Evolutionary conservation across 148 eudicot genomes (phyloP).

Genomic region (Nepenthes mirabilis): DNA sequence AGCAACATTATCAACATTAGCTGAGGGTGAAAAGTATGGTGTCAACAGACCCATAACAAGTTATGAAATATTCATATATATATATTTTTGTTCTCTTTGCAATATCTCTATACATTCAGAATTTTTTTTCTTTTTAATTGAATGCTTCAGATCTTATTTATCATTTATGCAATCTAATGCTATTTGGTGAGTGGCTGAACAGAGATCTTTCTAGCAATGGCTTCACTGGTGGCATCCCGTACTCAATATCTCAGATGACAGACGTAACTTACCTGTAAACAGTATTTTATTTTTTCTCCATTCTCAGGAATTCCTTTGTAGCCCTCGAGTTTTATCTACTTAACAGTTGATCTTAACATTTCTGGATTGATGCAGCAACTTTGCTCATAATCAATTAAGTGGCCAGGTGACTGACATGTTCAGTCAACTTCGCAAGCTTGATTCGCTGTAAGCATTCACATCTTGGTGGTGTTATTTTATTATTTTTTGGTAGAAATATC

Average conservation of each 20-base stretch:
- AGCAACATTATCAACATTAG: too few relatives aligned
- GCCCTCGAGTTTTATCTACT: not conserved
- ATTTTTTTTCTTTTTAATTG: not conserved
- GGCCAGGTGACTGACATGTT: constrained; percentile 55
- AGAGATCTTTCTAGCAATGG: constrained; percentile 52
- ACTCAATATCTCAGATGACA: constrained; percentile 48
- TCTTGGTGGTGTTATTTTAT: not conserved
- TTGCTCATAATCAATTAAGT: constrained; percentile 44
- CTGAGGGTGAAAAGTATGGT: too few relatives aligned
- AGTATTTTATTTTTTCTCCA: constrained; percentile 4
- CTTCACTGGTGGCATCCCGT: constrained; percentile 42
- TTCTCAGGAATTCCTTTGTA: not conserved
- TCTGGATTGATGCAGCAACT: constrained; percentile 27
- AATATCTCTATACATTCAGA: not conserved
- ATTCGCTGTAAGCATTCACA: constrained; percentile 31
- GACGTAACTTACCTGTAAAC: constrained; percentile 42
- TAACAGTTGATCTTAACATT: constrained; percentile 2
- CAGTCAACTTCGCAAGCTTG: constrained; percentile 38
- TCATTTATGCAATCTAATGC: not conserved
- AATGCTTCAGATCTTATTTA: not conserved
- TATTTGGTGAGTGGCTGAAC: not conserved
- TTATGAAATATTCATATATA: too few relatives aligned
- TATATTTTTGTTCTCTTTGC: too few relatives aligned
- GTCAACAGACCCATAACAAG: too few relatives aligned
- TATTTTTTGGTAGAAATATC: not conserved